Evolutionary conservation across 169 alveolate species (phyloP), one percentile per base, ranked within the genome.

Genomic region (Nephromyces sp.): DNA sequence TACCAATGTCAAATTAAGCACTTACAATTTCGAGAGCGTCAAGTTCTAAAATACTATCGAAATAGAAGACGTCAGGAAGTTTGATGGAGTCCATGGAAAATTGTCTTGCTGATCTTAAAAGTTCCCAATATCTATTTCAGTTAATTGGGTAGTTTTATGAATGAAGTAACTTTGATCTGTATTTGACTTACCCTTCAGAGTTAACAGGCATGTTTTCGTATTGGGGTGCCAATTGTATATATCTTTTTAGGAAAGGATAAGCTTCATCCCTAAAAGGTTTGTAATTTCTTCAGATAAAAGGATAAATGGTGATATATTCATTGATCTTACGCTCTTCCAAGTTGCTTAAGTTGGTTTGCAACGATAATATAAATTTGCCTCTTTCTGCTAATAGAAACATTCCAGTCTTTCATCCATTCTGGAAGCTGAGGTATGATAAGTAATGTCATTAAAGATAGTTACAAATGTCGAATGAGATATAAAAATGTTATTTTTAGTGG

Each of bases 331-430:
- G 43, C n/a, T 32, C 65, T 72, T 33, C 71, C 71, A 34, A 72
- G 78, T 29, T 72, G 62, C 72, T 72, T 72, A 24, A 72, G 72
- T 24, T 72, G 70, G 65, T 72, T 72, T 2, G 71, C 70, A 28
- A 72, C 73, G 64, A 72, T 61, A 21, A 72, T 63, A 32, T 22
- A 72, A 8, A 72, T 68, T 43, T 72, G 78, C 21, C 78, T 61
- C 29, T 72, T 57, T 6, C 73, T 27, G 21, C 73, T 8, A 6
- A 64, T 52, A 29, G 64, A 21, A 6, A 72, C 51, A 27, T 72
- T 72, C 78, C 78, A 72, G 64, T 72, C 78, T 32, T 52, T 6
- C 70, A 57, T 57, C 78, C 78, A 72, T n/a, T 72, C 78, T 21
- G 33, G 62, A 32, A 72, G 51, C 78, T 72, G 71, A 24, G 5